Base-by-base conservation (phyloP, 2,329 filamentous ascomycete species). In the Diaporthe eres region DNA sequence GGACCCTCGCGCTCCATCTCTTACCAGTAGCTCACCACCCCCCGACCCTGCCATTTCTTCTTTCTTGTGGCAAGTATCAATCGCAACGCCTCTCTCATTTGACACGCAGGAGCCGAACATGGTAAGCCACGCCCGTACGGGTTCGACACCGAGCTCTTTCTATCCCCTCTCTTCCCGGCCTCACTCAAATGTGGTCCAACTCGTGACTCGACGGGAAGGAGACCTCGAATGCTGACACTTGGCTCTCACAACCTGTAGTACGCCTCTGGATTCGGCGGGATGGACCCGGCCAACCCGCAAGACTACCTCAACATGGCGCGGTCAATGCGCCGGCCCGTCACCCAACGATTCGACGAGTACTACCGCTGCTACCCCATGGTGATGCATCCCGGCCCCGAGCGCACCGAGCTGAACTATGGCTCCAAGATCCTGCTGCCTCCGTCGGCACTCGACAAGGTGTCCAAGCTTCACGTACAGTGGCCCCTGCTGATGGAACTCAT, bases 371-470 rank as follows among this genome's bases (percentile, higher is more conserved):
- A 98, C 82, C 97, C 97, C 58, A 91, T 98, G 81, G 92, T 93
- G 80, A 98, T 99, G 96, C 92, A 98, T 77, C 95, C 96, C 17
- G 96, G 96, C 3, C 92, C 95, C 51, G 96, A 98, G 81, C 91
- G 97, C 79, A 94, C 94, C 71, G 93, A 96, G 79, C 92, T 98
- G 77, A 98, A 98, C 88, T 96, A 97, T 83, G 97, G 97, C 79
- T 97, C 96, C 85, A 99, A 99, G 88, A 96, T 99, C 81, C 95
- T 99, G 83, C 92, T 99, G 78, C 97, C 97, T n/a, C 94, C 97
- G 0, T 98, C 95, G 49, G 96, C 97, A 8, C 91, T 99, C 74
- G 96, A 99, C 87, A 99, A 98, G 85, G 94, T 99, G 80, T 98
- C 97, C 22, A 92, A 96, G 82, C 88, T 99, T 22, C 96, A 98